These are phyloP conservation scores for Hypoxylon crocopeplum DNA, from an alignment of 495 filamentous ascomycete species.

Conservation along the genomic window DNA sequence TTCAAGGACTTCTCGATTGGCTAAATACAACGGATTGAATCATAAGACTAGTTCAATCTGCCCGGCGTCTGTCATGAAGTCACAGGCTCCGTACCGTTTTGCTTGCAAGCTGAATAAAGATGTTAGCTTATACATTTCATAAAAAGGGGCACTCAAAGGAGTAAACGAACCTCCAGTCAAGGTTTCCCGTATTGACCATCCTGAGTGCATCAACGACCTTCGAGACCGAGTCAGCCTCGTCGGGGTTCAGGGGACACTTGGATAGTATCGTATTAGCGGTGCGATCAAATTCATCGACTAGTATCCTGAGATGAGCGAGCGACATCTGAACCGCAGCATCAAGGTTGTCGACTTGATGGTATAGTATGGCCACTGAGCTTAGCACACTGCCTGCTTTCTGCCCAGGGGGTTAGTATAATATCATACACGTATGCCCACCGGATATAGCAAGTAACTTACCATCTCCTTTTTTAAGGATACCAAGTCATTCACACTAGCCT, in stretches of 20 bases:
- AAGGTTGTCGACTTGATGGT: constrained; percentile 30
- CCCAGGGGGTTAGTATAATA: background rate
- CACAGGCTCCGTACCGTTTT: constrained; percentile 35
- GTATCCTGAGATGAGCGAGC: constrained; percentile 29
- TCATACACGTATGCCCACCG: too few relatives aligned
- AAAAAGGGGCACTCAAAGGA: background rate
- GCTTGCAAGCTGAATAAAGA: constrained; percentile 20
- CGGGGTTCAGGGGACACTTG: constrained; percentile 1
- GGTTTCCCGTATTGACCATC: constrained; percentile 36
- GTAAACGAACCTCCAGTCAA: constrained; percentile 36
- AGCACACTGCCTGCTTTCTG: constrained; percentile 38
- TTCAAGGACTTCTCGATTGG: too few relatives aligned
- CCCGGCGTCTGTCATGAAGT: constrained; percentile 21
- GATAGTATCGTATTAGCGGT: constrained; percentile 27
- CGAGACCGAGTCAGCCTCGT: constrained; percentile 26
- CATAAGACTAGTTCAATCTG: constrained; percentile 31
- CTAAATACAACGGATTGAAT: too few relatives aligned
- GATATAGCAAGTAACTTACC: constrained; percentile 17
- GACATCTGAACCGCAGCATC: constrained; percentile 38
- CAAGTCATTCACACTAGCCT: constrained; percentile 33
- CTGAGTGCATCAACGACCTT: constrained; percentile 26
- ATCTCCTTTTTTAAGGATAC: constrained; percentile 41
- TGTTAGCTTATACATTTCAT: too few relatives aligned
- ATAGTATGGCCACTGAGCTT: constrained; percentile 41
- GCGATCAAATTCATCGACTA: constrained; percentile 33